phyloP scores from a whole-genome alignment of 345 rosid species.

The Euphorbia pulcherrima region DNA sequence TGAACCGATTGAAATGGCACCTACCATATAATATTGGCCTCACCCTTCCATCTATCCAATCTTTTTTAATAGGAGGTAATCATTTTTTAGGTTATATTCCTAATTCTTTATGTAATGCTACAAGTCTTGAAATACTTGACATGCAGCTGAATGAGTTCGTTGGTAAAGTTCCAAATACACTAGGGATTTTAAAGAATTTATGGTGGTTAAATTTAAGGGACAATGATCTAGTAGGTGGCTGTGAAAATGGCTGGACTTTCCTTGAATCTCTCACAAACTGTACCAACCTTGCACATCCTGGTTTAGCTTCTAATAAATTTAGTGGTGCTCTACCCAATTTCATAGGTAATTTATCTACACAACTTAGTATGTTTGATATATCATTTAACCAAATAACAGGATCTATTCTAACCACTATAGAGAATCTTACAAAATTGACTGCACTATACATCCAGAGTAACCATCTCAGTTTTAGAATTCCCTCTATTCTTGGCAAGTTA shows the following conservation, averaged over 20 bases:
- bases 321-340: conserved; percentile 15
- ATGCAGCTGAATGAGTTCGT: not conserved
- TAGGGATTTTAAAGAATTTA: no score
- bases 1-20: conserved; percentile 7
- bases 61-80: conserved; percentile 9
- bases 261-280: no score
- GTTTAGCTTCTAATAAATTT: no score
- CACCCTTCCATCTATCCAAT: not conserved
- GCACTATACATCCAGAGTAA: not conserved
- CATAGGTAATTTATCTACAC: conserved; percentile 16
- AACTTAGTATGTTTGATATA: not conserved
- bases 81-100: conserved; percentile 23
- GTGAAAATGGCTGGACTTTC: conserved; percentile 8
- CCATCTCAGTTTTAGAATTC: conserved; percentile 13
- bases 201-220: not conserved
- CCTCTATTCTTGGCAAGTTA: conserved; percentile 11
- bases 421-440: no score
- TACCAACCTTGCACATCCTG: no score
- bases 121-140: not conserved
- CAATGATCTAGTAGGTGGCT: conserved; percentile 16
- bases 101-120: not conserved
- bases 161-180: conserved; percentile 3
- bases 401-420: no score
- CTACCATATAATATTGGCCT: conserved; percentile 13
- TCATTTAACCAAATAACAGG: no score